A percentile compares a stretch with the other conserved stretches of the same genome.
These are phyloP conservation scores for Monosporozyma siamensis DNA, from an alignment of 805 yeast species.

Conservation along the genomic window DNA sequence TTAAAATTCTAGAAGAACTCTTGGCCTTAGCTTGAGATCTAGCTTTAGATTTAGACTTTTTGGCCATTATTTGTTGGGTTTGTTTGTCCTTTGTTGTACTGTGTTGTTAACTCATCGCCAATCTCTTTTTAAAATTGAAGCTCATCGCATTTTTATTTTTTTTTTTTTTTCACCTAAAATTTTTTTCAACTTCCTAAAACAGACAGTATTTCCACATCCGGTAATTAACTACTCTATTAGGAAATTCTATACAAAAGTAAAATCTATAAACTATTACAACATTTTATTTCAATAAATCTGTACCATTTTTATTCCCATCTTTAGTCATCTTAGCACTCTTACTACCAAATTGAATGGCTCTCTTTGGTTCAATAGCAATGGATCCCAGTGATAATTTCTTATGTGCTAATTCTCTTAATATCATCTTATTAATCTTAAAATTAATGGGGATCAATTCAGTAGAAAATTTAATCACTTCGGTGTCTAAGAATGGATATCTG, in stretches of 20 bases:
- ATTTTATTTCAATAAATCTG: constrained; percentile 34
- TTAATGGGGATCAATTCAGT: constrained; percentile 41
- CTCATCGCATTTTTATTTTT: constrained; percentile 5
- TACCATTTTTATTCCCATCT: constrained; percentile 67
- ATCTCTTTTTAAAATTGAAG: neutral
- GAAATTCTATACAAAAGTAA: neutral
- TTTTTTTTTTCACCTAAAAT: neutral
- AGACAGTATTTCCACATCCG: neutral
- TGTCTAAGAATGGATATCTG: constrained; percentile 78
- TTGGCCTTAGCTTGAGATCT: constrained; percentile 27
- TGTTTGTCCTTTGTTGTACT: neutral
- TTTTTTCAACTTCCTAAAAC: neutral
- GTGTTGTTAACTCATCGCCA: neutral
- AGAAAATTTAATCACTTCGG: constrained; percentile 43
- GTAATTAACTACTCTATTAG: neutral
- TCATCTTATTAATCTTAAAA: constrained; percentile 41
- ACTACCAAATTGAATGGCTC: constrained; percentile 97
- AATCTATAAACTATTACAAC: neutral
- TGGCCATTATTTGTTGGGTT: constrained; percentile 14
- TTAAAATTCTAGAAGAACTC: constrained; percentile 32
- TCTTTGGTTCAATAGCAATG: constrained; percentile 67
- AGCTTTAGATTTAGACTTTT: constrained; percentile 18
- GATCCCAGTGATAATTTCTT: constrained; percentile 36
- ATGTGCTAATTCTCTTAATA: constrained; percentile 55
- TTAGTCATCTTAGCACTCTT: constrained; percentile 88